Conservation (phyloP, 495 filamentous ascomycete genomes). For the Penicillium turbatum region DNA sequence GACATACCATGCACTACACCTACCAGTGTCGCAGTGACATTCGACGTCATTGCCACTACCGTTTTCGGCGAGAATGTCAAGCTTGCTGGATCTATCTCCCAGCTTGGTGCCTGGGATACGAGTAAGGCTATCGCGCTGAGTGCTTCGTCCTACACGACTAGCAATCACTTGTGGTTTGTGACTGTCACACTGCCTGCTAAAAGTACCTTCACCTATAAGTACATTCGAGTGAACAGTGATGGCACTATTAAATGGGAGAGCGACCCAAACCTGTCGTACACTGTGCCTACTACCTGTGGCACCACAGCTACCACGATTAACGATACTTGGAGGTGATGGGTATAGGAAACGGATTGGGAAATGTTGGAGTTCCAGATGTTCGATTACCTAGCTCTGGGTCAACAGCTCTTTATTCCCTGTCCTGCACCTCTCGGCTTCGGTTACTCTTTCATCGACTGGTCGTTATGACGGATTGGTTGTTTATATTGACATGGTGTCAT, state of each 20-base stretch:
- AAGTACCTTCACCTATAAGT: conserved; percentile 59
- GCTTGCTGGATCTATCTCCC: conserved; percentile 47
- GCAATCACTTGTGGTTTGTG: conserved; percentile 52
- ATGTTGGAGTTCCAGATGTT: no score
- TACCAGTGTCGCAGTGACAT: background rate
- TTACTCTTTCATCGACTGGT: no score
- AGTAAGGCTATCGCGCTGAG: conserved; percentile 44
- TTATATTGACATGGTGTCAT: no score
- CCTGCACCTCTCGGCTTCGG: no score
- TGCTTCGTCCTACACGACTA: conserved; percentile 46
- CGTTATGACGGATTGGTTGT: no score
- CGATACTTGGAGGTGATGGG: background rate
- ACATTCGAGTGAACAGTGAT: conserved; percentile 49
- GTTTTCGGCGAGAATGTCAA: conserved; percentile 32
- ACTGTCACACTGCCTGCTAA: conserved; percentile 47
- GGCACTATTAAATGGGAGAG: conserved; percentile 56
- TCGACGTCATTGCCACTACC: conserved; percentile 6
- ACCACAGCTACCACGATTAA: background rate
- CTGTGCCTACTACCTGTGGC: conserved; percentile 43
- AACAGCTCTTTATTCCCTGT: no score
- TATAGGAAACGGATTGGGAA: no score
- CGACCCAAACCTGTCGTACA: conserved; percentile 54
- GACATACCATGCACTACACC: conserved; percentile 3
- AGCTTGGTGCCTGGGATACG: conserved; percentile 53
- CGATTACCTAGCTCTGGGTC: no score